Evolutionary conservation across 805 yeast genomes (phyloP), one percentile per base, ranked within the genome.

Genomic region (Huiozyma sinensis): DNA sequence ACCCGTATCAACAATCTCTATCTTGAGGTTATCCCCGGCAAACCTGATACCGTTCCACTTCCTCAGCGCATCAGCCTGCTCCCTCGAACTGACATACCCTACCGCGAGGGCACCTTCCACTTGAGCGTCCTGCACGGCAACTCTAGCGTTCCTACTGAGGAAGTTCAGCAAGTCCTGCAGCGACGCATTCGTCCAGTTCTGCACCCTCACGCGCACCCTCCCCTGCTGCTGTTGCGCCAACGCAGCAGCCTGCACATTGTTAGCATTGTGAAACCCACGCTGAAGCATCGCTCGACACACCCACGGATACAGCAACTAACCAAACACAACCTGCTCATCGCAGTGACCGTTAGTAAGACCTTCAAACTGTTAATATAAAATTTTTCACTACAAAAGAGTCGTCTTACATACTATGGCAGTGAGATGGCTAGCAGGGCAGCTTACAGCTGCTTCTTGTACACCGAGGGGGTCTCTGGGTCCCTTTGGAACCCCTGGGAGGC

Each of bases 111-210:
- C 77, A 9, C 77, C 76, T 44, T 79, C 79, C 6, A 77, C 74
- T 4, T 60, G 53, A 7, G 79, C 68, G 56, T 81, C 75, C 41
- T 63, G 60, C 9, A 89, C 67, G 0, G 70, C 63, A 13, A 84
- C 69, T 42, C 73, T 69, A 11, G 85, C 66, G 56, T 83, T 86
- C 50, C 95, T 71, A 41, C 79, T 74, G n/a, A 89, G 62, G 61
- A 87, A 89, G 36, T 70, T 68, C 7, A 83, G 69, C 47, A 86
- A 68, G 47, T 88, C 95, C 27, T 73, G 79, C 47, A 72, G 69
- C 2, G 82, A 60, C 1, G 88, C 94, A 48, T 86, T 85, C 47
- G 82, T 79, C 96, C 96, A 89, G 39, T 88, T 87, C 33, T 70
- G 65, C 10, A 87, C 71, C 49, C 82, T 84, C 8, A 87, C 72